These are phyloP conservation scores for Stentor coeruleus DNA, from an alignment of 73 alveolate species.

Conservation along the genomic window DNA sequence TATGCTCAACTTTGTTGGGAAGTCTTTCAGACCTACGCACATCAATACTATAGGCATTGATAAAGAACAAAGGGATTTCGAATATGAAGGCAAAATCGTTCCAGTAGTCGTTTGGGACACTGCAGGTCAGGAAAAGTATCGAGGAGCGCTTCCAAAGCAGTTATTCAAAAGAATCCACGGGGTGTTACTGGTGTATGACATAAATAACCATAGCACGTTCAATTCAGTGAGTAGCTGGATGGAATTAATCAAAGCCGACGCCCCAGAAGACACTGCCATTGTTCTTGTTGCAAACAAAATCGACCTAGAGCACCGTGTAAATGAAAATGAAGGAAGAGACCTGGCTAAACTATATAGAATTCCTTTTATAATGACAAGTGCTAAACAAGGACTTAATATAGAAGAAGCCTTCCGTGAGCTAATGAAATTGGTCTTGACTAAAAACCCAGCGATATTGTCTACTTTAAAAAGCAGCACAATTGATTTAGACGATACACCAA, in stretches of 20 bases:
- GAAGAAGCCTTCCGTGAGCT: slow-evolving; percentile 50
- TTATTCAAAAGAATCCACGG: slow-evolving; percentile 14
- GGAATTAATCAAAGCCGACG: not conserved
- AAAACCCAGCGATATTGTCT: too few species aligned
- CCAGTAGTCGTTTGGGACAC: slow-evolving; percentile 14
- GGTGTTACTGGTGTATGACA: not conserved
- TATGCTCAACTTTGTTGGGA: not conserved
- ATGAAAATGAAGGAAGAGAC: slow-evolving; percentile 57
- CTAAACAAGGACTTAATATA: slow-evolving; percentile 64
- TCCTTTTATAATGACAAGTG: slow-evolving; percentile 70
- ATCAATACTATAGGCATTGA: slow-evolving; percentile 24
- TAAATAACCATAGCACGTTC: not conserved
- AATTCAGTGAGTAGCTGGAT: slow-evolving; percentile 10
- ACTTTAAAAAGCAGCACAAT: too few species aligned
- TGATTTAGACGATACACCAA: too few species aligned
- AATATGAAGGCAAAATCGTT: not conserved
- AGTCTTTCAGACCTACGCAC: slow-evolving; percentile 1
- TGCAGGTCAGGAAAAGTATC: slow-evolving; percentile 20
- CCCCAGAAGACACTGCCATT: slow-evolving; percentile 25
- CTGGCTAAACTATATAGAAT: slow-evolving; percentile 73
- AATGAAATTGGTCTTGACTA: not conserved
- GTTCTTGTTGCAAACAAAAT: slow-evolving; percentile 68
- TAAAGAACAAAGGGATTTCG: not conserved
- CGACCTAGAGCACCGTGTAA: slow-evolving; percentile 63
- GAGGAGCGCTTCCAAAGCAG: slow-evolving; percentile 4